Percentiles rank a stretch among this genome's conserved stretches.
Conservation (phyloP, 148 eudicot species). For the Beta vulgaris region DNA sequence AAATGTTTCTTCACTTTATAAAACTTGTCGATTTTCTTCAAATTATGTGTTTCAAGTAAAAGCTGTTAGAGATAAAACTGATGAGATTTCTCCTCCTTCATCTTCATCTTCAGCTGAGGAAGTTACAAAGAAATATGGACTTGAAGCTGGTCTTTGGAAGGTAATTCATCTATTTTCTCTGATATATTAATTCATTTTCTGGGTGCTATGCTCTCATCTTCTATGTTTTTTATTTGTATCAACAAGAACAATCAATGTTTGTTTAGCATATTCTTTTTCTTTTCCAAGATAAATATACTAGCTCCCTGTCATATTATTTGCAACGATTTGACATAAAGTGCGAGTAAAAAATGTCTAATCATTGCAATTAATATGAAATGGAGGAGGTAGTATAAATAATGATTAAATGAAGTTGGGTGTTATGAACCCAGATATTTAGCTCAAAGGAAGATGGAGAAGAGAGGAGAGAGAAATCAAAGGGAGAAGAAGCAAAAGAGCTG, state of each 20-base stretch:
- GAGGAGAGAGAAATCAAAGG: slow-evolving; percentile 59
- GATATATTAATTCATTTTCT: neutral
- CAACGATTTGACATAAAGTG: no score
- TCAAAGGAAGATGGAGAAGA: slow-evolving; percentile 58
- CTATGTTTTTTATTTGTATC: no score
- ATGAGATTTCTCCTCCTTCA: slow-evolving; percentile 36
- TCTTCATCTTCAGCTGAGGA: slow-evolving; percentile 61
- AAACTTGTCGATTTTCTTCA: neutral
- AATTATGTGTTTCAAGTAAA: slow-evolving; percentile 29
- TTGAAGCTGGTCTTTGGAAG: slow-evolving; percentile 97
- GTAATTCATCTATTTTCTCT: slow-evolving; percentile 17
- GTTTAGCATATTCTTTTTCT: no score
- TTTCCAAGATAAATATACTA: no score
- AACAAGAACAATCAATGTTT: no score
- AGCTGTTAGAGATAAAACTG: slow-evolving; percentile 64
- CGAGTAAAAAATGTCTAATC: no score
- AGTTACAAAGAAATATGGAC: slow-evolving; percentile 76
- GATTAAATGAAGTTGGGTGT: neutral
- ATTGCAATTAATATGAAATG: no score
- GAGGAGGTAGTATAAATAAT: no score
- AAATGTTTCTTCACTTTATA: neutral
- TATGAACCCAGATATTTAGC: slow-evolving; percentile 61
- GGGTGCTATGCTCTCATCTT: no score
- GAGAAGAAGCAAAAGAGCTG: slow-evolving; percentile 82
- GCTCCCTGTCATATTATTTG: no score